Base-by-base conservation (phyloP, 1,284 basidiomycete genomes). In the Cutaneotrichosporon sp. region DNA sequence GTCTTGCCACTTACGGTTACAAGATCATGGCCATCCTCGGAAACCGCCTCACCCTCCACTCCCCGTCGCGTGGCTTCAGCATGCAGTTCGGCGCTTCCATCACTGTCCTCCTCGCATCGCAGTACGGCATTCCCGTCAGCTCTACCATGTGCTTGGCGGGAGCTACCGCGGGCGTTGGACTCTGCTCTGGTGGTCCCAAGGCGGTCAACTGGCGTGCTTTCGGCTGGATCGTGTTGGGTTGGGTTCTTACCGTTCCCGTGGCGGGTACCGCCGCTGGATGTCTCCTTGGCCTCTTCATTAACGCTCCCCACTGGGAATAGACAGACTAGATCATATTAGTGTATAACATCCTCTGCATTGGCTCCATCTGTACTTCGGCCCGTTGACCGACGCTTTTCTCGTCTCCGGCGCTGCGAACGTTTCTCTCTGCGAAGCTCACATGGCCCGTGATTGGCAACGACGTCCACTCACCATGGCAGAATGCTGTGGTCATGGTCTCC, bases 1-100 rank as follows among this genome's bases (percentile, higher is more conserved):
- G 78, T 54, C 68, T 78, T n/a, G 75, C 73, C 2, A 76, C 74
- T 1, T 77, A 75, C 61, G 72, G 72, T 19, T 68, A 67, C 61
- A 71, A 73, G 55, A 71, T 71, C 56, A 71, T 74, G 68, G 53
- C 59, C 10, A 70, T 74, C 10, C 67, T 78, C 59, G 77, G 77
- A 19, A 78, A 78, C 72, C 67, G 70, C 27, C 67, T 79, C 55
- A 79, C 77, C 11, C 68, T 77, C 41, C 67, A 71, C 57, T 77
- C 76, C 4, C 78, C 77, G 3, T 76, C 74, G 6, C 72, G 78
- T 42, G 78, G 78, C 10, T 76, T 77, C 65, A 69, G 68, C 9
- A 79, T 79, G 78, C 77, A 79, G 62, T 63, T 79, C 32, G 77
- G 76, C 6, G 70, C 76, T 2, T 64, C 75, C 31, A 73, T 77